phyloP scores from a whole-genome alignment of 1,139 yeast species.

The Debaryomyces singareniensis region DNA sequence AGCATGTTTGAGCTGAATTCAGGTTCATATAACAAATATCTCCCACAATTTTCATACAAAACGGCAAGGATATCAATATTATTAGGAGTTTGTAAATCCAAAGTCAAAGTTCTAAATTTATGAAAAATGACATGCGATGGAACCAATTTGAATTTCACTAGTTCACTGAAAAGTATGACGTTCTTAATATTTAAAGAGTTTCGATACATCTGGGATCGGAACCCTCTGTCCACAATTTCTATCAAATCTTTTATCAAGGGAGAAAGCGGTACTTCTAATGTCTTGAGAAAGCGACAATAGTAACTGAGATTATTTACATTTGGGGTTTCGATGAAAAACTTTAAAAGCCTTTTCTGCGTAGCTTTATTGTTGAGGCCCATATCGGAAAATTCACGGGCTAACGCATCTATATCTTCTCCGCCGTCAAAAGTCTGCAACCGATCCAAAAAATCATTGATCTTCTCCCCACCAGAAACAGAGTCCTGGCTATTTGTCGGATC shows the following conservation, averaged over 20 bases:
- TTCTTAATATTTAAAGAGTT: slow-evolving; percentile 48
- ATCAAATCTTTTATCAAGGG: slow-evolving; percentile 54
- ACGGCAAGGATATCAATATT: slow-evolving; percentile 62
- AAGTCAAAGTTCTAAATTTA: slow-evolving; percentile 52
- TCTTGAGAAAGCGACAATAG: slow-evolving; percentile 65
- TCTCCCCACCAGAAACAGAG: slow-evolving; percentile 31
- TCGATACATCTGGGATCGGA: slow-evolving; percentile 53
- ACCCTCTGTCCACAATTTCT: slow-evolving; percentile 50
- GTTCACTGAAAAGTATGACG: slow-evolving; percentile 62
- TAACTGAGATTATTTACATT: slow-evolving; percentile 39
- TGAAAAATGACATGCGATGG: slow-evolving; percentile 70
- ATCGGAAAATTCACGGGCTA: slow-evolving; percentile 52
- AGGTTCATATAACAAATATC: slow-evolving; percentile 54
- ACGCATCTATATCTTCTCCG: slow-evolving; percentile 48
- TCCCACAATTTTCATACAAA: slow-evolving; percentile 71
- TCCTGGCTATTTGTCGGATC: slow-evolving; percentile 3
- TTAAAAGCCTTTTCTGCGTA: slow-evolving; percentile 55
- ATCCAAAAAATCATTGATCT: slow-evolving; percentile 36
- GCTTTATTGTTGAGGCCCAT: slow-evolving; percentile 63
- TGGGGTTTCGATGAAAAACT: slow-evolving; percentile 46
- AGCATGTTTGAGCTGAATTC: slow-evolving; percentile 57
- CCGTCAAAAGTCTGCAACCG: slow-evolving; percentile 40
- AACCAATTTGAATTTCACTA: slow-evolving; percentile 71
- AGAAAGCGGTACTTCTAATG: slow-evolving; percentile 42
- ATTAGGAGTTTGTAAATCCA: slow-evolving; percentile 44